phyloP scores from a whole-genome alignment of 1,284 basidiomycete species.

The Hypsizygus ulmarius region DNA sequence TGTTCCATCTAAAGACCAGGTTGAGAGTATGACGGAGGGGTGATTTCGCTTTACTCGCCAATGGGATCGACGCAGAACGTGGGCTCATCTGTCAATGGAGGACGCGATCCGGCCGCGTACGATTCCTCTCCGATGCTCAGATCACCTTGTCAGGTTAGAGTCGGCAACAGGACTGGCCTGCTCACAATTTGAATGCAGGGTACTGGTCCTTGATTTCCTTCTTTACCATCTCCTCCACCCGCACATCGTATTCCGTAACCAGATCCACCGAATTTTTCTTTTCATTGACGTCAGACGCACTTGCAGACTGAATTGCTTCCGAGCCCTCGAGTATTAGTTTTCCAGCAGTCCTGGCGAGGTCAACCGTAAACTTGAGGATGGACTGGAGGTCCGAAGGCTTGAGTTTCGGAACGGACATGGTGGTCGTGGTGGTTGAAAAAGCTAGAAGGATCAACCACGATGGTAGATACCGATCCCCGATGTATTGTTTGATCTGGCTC shows the following conservation, averaged over 20 bases:
- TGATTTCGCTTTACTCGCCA: constrained; percentile 35
- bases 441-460: background rate
- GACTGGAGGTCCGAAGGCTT: constrained; percentile 51
- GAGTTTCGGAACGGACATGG: constrained; percentile 33
- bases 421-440: constrained; percentile 12
- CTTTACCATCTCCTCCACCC: constrained; percentile 85
- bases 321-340: constrained; percentile 73
- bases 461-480: constrained; percentile 10
- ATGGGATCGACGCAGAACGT: constrained; percentile 93
- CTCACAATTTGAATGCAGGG: constrained; percentile 82
- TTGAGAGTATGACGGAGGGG: background rate
- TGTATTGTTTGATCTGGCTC: constrained; percentile 10
- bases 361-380: constrained; percentile 72
- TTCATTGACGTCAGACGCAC: constrained; percentile 59
- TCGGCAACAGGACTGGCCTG: constrained; percentile 17
- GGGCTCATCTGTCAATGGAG: constrained; percentile 78
- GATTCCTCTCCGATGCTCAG: constrained; percentile 92
- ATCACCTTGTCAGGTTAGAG: constrained; percentile 2
- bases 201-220: constrained; percentile 65
- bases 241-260: constrained; percentile 96
- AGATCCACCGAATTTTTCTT: constrained; percentile 93
- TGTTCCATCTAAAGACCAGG: constrained; percentile 67
- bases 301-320: constrained; percentile 57
- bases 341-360: constrained; percentile 72
- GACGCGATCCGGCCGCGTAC: constrained; percentile 68